Conservation (phyloP, 495 filamentous ascomycete genomes). For the Penicillium verhagenii region DNA sequence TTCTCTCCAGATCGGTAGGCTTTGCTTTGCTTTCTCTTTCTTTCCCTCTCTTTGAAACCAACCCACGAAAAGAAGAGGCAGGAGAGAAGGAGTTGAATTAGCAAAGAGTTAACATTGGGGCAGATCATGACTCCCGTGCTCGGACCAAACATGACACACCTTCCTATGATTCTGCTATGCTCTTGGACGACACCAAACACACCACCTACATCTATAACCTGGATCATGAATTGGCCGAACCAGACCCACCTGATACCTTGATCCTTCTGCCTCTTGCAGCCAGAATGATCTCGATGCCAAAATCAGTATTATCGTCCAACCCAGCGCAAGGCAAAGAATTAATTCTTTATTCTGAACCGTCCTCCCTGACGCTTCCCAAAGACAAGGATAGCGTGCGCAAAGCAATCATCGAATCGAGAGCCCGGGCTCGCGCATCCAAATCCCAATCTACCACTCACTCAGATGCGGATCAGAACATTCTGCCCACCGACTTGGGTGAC, state of each 20-base stretch:
- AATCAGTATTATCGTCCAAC: slow-evolving; percentile 53
- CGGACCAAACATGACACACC: slow-evolving; percentile 29
- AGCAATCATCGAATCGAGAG: slow-evolving; percentile 80
- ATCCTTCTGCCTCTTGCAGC: slow-evolving; percentile 82
- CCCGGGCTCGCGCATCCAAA: slow-evolving; percentile 44
- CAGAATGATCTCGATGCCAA: slow-evolving; percentile 70
- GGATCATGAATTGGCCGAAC: slow-evolving; percentile 77
- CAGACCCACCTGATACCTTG: slow-evolving; percentile 53
- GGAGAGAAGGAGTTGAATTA: background rate
- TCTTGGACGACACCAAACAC: slow-evolving; percentile 82
- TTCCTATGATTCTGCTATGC: slow-evolving; percentile 61
- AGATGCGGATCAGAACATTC: background rate
- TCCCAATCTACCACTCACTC: background rate
- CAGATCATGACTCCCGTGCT: slow-evolving; percentile 15
- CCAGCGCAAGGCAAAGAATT: slow-evolving; percentile 56
- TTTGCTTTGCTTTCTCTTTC: slow-evolving; percentile 25
- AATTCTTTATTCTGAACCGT: slow-evolving; percentile 76
- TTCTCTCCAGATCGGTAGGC: slow-evolving; percentile 75
- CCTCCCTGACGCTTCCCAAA: slow-evolving; percentile 69
- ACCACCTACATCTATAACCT: slow-evolving; percentile 89
- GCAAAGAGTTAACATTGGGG: slow-evolving; percentile 26
- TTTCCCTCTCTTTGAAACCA: background rate
- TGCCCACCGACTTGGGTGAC: background rate
- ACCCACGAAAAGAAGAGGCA: too few species aligned
- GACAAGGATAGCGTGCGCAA: slow-evolving; percentile 78